Evolutionary conservation across 2,329 filamentous ascomycete species (phyloP).

Genomic region (Apiospora arundinis): DNA sequence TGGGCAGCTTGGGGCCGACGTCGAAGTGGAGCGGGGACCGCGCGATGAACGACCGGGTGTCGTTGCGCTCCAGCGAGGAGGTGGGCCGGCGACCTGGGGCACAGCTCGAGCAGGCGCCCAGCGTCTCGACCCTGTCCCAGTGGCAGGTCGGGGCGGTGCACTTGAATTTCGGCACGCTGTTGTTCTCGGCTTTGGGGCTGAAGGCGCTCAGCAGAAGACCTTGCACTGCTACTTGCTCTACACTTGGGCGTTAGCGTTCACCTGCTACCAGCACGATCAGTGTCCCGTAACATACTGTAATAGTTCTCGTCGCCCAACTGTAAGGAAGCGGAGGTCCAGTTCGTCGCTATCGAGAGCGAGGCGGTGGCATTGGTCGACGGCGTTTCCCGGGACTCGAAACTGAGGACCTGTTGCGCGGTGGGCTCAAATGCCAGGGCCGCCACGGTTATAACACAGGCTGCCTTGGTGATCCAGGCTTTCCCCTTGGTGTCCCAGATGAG

Average conservation of each 20-base stretch:
- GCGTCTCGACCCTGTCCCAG: constrained; percentile 4
- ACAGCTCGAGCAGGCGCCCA: neutral
- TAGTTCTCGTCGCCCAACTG: neutral
- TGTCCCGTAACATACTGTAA: neutral
- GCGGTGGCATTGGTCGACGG: neutral
- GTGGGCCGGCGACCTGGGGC: neutral
- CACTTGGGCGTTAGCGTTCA: neutral
- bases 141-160: constrained; percentile 7
- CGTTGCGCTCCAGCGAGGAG: neutral
- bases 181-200: neutral
- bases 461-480: neutral
- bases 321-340: constrained; percentile 13
- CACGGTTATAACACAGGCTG: constrained; percentile 24
- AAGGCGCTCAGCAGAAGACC: neutral
- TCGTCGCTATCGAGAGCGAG: neutral
- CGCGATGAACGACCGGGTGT: neutral
- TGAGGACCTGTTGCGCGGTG: constrained; percentile 28
- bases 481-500: constrained; percentile 19
- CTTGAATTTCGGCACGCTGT: neutral
- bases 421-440: constrained; percentile 28
- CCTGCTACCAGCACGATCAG: neutral
- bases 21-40: neutral
- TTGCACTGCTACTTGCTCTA: constrained; percentile 2
- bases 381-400: constrained; percentile 17
- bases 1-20: neutral